Base-by-base conservation (phyloP, 345 rosid genomes). In the Salix suchowensis region DNA sequence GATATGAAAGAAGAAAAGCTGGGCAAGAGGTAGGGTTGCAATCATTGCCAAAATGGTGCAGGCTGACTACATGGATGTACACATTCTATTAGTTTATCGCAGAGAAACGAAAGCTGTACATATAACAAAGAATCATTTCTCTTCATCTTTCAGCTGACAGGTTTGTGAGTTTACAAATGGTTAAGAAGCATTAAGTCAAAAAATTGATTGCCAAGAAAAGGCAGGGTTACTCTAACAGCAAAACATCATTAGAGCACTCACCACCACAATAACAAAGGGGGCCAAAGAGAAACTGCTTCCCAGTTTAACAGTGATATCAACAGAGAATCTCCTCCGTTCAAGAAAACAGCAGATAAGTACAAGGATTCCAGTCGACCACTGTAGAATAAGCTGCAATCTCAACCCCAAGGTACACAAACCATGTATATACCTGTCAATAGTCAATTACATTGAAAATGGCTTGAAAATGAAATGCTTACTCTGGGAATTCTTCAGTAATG, bases 241-340 rank as follows among this genome's bases (percentile, higher is more conserved):
- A 52, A 55, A 8, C 37, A 46, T 23, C 5, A 52, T 24, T 16
- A 72, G 15, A 50, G 74, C n/a, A 86, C 95, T 84, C 85, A 93
- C 99, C 92, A 96, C 97, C 32, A 96, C 97, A 73, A 88, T 91
- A 76, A 92, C 90, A 83, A 89, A 93, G 37, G 99, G 97, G 73
- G 81, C 89, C 82, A 96, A 67, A 16, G 99, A 91, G 87, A 96
- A 96, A 87, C 99, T 96, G 89, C 98, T 96, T 75, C 99, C 99
- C 75, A 96, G 73, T 83, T 93, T 96, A 58, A 91, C 72, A 84
- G 98, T 73, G 74, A 96, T 88, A 77, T 96, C 97, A 34, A 83
- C 81, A 58, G 88, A 79, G 71, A 84, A 93, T 54, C 80, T 87
- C 84, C 89, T 93, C 82, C 87, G 89, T 73, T 91, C 89, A 67